These are phyloP conservation scores for Leptographium galeiforme DNA, from an alignment of 2,329 filamentous ascomycete genomes.

Conservation along the genomic window DNA sequence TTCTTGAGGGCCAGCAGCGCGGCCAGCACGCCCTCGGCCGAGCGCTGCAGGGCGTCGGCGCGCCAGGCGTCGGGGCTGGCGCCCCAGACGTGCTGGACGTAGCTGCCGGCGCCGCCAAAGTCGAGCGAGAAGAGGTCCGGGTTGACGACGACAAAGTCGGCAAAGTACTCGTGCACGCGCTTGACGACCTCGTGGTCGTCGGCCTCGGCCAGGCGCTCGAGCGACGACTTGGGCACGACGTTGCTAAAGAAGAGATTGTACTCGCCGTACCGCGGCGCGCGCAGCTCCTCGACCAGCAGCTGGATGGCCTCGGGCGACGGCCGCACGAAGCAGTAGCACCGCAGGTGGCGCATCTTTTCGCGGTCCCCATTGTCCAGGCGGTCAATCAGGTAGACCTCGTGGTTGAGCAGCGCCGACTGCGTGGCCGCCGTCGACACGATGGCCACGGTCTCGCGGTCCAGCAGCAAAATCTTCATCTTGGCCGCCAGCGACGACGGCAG, in stretches of 20 bases:
- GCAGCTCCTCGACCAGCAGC: constrained; percentile 82
- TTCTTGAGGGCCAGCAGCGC: constrained; percentile 85
- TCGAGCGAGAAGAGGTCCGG: constrained; percentile 80
- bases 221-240: constrained; percentile 86
- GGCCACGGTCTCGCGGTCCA: constrained; percentile 86
- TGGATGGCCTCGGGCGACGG: constrained; percentile 90
- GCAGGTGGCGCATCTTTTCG: constrained; percentile 95
- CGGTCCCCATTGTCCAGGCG: constrained; percentile 78
- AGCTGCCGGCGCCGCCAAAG: constrained; percentile 22
- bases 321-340: constrained; percentile 84
- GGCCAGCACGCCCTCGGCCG: constrained; percentile 76
- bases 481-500: constrained; percentile 45
- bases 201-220: constrained; percentile 87
- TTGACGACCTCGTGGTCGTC: constrained; percentile 97
- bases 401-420: constrained; percentile 84
- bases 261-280: constrained; percentile 94
- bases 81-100: constrained; percentile 60
- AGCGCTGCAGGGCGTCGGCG: constrained; percentile 69
- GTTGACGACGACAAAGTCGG: constrained; percentile 90
- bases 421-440: constrained; percentile 93
- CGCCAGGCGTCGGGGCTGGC: constrained; percentile 80
- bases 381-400: constrained; percentile 97
- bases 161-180: constrained; percentile 87
- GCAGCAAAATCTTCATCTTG: constrained; percentile 96
- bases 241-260: constrained; percentile 98